Evolutionary conservation across 805 yeast species (phyloP).

Genomic region (Kodamaea neixiangensis): DNA sequence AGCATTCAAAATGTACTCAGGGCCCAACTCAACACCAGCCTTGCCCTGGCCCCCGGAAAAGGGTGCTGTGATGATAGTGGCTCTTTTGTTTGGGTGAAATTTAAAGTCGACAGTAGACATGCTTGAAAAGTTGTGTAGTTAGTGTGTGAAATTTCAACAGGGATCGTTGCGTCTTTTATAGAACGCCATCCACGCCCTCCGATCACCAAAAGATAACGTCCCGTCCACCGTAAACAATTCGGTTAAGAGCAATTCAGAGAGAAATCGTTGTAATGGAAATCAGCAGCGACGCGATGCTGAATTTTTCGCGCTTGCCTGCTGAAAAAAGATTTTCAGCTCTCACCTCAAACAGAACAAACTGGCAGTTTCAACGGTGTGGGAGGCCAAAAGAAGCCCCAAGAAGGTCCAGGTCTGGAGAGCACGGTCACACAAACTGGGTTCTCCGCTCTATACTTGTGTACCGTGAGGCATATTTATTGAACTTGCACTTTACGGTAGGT

Average conservation of each 20-base stretch:
- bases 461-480: no score
- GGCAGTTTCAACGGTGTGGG: not conserved
- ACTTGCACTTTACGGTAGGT: no score
- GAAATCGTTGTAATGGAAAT: conserved; percentile 6
- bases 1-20: conserved; percentile 70
- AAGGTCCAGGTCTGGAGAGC: no score
- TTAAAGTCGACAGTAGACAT: conserved; percentile 40
- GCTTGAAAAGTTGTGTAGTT: not conserved
- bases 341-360: not conserved
- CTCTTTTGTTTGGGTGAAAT: conserved; percentile 53
- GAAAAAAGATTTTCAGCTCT: not conserved
- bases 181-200: not conserved
- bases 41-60: conserved; percentile 96
- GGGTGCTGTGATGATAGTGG: conserved; percentile 83
- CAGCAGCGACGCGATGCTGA: not conserved
- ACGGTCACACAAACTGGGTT: no score
- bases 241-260: conserved; percentile 9
- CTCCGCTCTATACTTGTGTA: not conserved
- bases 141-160: not conserved
- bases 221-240: not conserved
- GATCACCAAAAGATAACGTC: not conserved
- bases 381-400: not conserved
- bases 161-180: conserved; percentile 4
- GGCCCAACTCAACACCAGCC: conserved; percentile 92
- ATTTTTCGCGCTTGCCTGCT: conserved; percentile 9